Conservation (phyloP, 1,139 yeast species). For the Eremothecium gossypii region DNA sequence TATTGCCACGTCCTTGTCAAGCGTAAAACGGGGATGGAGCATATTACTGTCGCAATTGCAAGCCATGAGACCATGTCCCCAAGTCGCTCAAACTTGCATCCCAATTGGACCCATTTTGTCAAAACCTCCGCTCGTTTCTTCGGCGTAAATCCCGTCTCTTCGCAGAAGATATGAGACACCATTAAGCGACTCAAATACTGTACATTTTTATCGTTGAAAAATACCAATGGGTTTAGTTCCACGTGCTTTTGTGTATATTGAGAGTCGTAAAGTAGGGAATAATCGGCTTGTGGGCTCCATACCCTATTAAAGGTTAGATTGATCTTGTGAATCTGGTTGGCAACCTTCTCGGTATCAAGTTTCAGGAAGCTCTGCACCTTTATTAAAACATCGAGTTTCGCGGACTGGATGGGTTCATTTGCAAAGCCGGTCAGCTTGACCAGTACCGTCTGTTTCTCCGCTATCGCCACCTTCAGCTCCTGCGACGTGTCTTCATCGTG, state of each 20-base stretch:
- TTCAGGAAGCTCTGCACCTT: constrained; percentile 36
- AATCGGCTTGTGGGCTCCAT: constrained; percentile 73
- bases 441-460: constrained; percentile 36
- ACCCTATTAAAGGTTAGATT: constrained; percentile 45
- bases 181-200: constrained; percentile 72
- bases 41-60: constrained; percentile 75
- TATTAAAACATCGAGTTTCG: constrained; percentile 17
- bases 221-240: constrained; percentile 44
- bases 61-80: constrained; percentile 97
- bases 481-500: constrained; percentile 40
- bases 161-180: constrained; percentile 54
- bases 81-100: constrained; percentile 61
- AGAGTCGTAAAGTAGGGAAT: constrained; percentile 44
- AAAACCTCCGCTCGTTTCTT: constrained; percentile 54
- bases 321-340: constrained; percentile 47
- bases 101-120: constrained; percentile 81
- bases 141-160: constrained; percentile 20
- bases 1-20: constrained; percentile 67
- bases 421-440: constrained; percentile 29
- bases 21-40: constrained; percentile 76
- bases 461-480: constrained; percentile 35
- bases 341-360: constrained; percentile 42
- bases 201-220: constrained; percentile 55
- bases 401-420: constrained; percentile 6
- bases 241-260: constrained; percentile 29